A percentile compares a stretch with the other conserved stretches of the same genome.
Evolutionary conservation across 805 yeast species (phyloP).

Genomic region (Kazachstania psychrophila): DNA sequence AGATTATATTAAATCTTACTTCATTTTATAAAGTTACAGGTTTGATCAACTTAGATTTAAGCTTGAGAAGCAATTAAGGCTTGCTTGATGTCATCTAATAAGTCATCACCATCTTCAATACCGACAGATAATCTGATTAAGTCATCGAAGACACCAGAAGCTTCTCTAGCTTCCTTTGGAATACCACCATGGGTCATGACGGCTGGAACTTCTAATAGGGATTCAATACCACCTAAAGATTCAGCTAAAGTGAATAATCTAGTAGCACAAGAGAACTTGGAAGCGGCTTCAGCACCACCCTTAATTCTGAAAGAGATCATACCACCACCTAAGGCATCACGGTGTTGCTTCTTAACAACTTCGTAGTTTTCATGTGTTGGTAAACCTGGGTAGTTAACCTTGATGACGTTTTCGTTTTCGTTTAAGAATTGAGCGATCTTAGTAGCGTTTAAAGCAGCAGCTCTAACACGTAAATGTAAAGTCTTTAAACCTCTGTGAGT

Average conservation of each 20-base stretch:
- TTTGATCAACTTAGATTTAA: no score
- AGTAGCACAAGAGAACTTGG: conserved; percentile 62
- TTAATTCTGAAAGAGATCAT: conserved; percentile 80
- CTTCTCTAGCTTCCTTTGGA: conserved; percentile 67
- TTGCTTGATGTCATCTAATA: conserved; percentile 59
- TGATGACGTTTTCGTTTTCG: conserved; percentile 41
- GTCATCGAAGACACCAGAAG: conserved; percentile 73
- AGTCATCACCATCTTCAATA: conserved; percentile 73
- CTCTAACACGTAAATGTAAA: conserved; percentile 67
- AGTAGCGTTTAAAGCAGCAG: conserved; percentile 56
- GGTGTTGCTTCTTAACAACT: conserved; percentile 65
- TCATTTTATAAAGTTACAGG: no score
- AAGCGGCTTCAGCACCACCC: conserved; percentile 73
- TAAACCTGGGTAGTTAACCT: conserved; percentile 81
- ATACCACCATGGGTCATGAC: conserved; percentile 90
- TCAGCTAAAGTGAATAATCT: conserved; percentile 79
- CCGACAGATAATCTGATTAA: conserved; percentile 79
- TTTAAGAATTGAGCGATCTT: conserved; percentile 58
- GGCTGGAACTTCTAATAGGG: conserved; percentile 80
- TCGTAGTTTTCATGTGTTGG: conserved; percentile 52
- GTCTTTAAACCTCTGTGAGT: conserved; percentile 90
- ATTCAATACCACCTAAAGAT: conserved; percentile 85
- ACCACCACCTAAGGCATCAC: conserved; percentile 83
- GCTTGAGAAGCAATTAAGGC: conserved; percentile 45
- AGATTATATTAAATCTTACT: no score